phyloP scores from a whole-genome alignment of 257 asterid species.

The Ehretia macrophylla region DNA sequence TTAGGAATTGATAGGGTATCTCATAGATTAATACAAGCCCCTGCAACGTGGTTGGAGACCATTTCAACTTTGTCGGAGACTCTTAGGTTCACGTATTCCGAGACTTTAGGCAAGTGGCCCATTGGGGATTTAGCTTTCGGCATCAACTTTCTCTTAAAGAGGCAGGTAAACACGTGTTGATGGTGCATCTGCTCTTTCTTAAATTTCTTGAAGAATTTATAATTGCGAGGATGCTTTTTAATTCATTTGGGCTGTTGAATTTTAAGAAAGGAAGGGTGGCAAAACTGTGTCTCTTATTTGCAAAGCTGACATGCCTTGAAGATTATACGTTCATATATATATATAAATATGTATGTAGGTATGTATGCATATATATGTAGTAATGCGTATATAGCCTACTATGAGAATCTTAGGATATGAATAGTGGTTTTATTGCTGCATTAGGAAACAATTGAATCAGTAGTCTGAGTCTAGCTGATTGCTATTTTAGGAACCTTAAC shows the following conservation, averaged over 20 bases:
- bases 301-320: too few species aligned
- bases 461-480: too few species aligned
- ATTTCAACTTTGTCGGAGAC: constrained; percentile 94
- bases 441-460: too few species aligned
- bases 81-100: constrained; percentile 91
- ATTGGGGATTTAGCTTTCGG: constrained; percentile 99
- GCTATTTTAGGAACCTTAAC: too few species aligned
- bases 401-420: too few species aligned
- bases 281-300: not conserved
- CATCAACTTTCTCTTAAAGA: constrained; percentile 82
- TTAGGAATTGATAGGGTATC: constrained; percentile 72
- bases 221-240: not conserved
- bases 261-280: too few species aligned
- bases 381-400: too few species aligned
- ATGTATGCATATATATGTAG: too few species aligned
- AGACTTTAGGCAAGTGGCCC: constrained; percentile 99
- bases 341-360: too few species aligned
- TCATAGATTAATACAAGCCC: constrained; percentile 89
- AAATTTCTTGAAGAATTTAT: not conserved
- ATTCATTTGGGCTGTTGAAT: too few species aligned
- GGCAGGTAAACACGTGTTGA: constrained; percentile 63
- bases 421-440: too few species aligned
- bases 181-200: not conserved
- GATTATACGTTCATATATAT: too few species aligned
- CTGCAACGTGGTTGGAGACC: constrained; percentile 97